Percentiles rank a stretch among this genome's conserved stretches.
Evolutionary conservation across 306 rosid species (phyloP).

Genomic region (Luffa aegyptiaca): DNA sequence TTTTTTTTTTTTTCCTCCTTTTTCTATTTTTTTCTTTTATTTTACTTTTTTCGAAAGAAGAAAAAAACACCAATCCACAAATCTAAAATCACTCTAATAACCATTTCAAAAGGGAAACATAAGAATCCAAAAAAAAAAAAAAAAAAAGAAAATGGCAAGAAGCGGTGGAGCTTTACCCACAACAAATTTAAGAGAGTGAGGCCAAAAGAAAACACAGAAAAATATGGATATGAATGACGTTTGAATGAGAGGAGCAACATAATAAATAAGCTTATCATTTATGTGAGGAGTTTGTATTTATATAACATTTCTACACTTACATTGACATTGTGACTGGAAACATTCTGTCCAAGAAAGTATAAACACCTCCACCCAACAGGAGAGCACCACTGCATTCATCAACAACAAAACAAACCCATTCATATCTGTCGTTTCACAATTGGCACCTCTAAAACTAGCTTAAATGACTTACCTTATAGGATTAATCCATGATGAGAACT

Average conservation of each 20-base stretch:
- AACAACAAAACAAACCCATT: neutral
- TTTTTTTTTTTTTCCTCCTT: neutral
- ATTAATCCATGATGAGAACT: constrained; percentile 90
- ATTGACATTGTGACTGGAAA: constrained; percentile 77
- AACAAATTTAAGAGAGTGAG: neutral
- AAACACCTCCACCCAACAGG: constrained; percentile 76
- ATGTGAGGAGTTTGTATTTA: neutral
- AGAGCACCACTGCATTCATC: constrained; percentile 68
- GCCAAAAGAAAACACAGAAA: neutral
- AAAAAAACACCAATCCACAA: too few species aligned
- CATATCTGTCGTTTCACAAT: neutral
- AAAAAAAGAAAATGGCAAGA: too few species aligned
- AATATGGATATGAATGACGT: neutral
- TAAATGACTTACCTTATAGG: constrained; percentile 50
- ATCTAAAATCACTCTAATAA: too few species aligned
- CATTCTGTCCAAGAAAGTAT: constrained; percentile 75
- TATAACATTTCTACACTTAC: constrained; percentile 13
- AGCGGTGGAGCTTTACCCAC: neutral
- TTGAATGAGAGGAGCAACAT: neutral
- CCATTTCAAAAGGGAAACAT: too few species aligned
- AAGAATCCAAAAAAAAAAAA: too few species aligned
- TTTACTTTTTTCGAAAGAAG: too few species aligned
- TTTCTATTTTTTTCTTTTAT: too few species aligned
- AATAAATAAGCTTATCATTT: neutral
- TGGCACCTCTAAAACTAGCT: neutral